A percentile compares a stretch with the other conserved stretches of the same genome.
Evolutionary conservation across 2,329 filamentous ascomycete species (phyloP).

Genomic region (Didymella pomorum): DNA sequence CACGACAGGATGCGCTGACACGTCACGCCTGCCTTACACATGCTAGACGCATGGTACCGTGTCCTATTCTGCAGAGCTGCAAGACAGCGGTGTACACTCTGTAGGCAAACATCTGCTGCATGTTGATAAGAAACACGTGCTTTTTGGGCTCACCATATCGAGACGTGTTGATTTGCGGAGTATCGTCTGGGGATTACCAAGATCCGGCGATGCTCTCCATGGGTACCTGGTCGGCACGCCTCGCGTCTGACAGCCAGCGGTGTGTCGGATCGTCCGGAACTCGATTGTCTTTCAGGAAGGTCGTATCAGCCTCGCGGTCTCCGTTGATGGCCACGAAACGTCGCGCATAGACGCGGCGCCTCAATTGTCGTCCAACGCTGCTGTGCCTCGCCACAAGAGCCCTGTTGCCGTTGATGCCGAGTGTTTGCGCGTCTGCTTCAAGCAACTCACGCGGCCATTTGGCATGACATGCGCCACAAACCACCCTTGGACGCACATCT

Average conservation of each 20-base stretch:
- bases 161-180: neutral
- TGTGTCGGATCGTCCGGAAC: constrained; percentile 7
- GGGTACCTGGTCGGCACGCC: constrained; percentile 8
- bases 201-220: constrained; percentile 7
- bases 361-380: neutral
- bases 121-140: neutral
- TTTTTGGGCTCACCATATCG: neutral
- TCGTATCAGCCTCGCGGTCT: neutral
- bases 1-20: constrained; percentile 4
- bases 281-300: neutral
- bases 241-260: constrained; percentile 10
- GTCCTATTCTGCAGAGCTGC: neutral
- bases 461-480: constrained; percentile 9
- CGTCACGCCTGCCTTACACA: neutral
- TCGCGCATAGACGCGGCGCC: constrained; percentile 14
- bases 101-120: neutral
- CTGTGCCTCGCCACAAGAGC: constrained; percentile 5
- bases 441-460: constrained; percentile 11
- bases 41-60: neutral
- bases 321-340: constrained; percentile 3
- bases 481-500: constrained; percentile 4
- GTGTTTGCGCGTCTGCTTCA: constrained; percentile 1
- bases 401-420: neutral
- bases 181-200: neutral
- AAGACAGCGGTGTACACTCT: neutral